Base-by-base conservation (phyloP, 108 stramenopile species). In the Cyclotella baltica region DNA sequence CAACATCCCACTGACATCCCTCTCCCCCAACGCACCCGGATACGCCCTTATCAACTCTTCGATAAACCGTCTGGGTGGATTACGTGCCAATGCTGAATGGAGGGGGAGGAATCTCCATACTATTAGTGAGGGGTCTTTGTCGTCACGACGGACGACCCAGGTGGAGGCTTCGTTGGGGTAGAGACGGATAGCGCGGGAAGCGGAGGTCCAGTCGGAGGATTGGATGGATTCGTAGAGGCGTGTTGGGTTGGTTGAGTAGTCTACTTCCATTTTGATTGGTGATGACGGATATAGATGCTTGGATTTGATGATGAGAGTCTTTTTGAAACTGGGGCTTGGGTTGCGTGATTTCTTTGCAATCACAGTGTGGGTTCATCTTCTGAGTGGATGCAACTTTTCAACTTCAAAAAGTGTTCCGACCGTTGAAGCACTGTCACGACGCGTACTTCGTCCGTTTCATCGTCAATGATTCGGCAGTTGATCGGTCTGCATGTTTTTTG, bases 221-320 rank as follows among this genome's bases (percentile, higher is more conserved):
- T 83, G 85, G 66, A 91, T 88, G 40, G 87, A 84, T 61, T 83
- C 57, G 67, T 91, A 91, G 63, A 91, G 67, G 6, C 80, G 64
- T 2, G 90, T 89, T 35, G 86, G 67, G 48, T 88, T 87, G 25
- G 73, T 74, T 68, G 88, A 86, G 61, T 77, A 91, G 67, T 91
- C 90, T 27, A 91, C 90, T 71, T 91, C 84, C 40, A 43, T 43
- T 43, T 6, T 43, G 10, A 43, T 43, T 43, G 40, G n/a, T n/a
- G 40, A 43, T 13, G 13, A n/a, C 19, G 47, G 2, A n/a, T 16
- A 48, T 48, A n/a, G 19, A n/a, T 48, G 47, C n/a, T 48, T 48
- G 47, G 18, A 13, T 13, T 6, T 11, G 40, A 13, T 13, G 40
- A 11, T 43, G 40, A 11, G 40, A 13, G 6, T 6, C 13, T 6